A percentile compares a stretch with the other conserved stretches of the same genome.
Evolutionary conservation across 1,284 basidiomycete species (phyloP).

Genomic region (Ustilago esculenta): DNA sequence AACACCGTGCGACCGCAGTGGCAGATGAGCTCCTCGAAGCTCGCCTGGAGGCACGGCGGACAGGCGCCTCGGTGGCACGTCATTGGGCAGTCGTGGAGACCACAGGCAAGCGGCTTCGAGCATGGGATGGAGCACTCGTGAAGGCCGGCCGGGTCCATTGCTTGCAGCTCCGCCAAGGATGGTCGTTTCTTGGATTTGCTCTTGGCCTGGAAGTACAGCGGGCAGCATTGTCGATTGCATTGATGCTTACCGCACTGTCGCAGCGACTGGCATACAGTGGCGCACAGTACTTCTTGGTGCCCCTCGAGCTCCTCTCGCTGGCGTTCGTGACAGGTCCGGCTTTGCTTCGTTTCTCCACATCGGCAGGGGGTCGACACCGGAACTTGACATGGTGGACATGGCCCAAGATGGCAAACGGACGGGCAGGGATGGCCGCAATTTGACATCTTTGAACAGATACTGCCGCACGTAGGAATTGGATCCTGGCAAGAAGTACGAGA

Average conservation of each 20-base stretch:
- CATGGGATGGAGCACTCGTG: slow-evolving; percentile 61
- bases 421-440: slow-evolving; percentile 59
- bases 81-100: slow-evolving; percentile 57
- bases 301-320: slow-evolving; percentile 45
- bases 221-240: slow-evolving; percentile 61
- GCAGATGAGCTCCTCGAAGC: slow-evolving; percentile 63
- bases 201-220: slow-evolving; percentile 61
- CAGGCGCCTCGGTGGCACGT: slow-evolving; percentile 64
- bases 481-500: slow-evolving; percentile 54
- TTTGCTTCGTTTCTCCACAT: slow-evolving; percentile 62
- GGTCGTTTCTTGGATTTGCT: slow-evolving; percentile 49
- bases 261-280: slow-evolving; percentile 55
- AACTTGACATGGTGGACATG: slow-evolving; percentile 59
- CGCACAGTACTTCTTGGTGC: slow-evolving; percentile 55
- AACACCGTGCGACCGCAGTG: slow-evolving; percentile 64
- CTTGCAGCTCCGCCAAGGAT: slow-evolving; percentile 49
- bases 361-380: slow-evolving; percentile 62
- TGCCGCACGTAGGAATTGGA: slow-evolving; percentile 57
- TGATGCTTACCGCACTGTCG: slow-evolving; percentile 61
- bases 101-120: slow-evolving; percentile 59
- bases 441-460: slow-evolving; percentile 47
- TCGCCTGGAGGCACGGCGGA: slow-evolving; percentile 63
- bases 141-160: slow-evolving; percentile 58
- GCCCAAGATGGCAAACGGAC: slow-evolving; percentile 53
- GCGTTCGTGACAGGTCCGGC: slow-evolving; percentile 45